Evolutionary conservation across 768 basidiomycete genomes (phyloP), one percentile per base, ranked within the genome.

Genomic region (Naganishia onofrii): DNA sequence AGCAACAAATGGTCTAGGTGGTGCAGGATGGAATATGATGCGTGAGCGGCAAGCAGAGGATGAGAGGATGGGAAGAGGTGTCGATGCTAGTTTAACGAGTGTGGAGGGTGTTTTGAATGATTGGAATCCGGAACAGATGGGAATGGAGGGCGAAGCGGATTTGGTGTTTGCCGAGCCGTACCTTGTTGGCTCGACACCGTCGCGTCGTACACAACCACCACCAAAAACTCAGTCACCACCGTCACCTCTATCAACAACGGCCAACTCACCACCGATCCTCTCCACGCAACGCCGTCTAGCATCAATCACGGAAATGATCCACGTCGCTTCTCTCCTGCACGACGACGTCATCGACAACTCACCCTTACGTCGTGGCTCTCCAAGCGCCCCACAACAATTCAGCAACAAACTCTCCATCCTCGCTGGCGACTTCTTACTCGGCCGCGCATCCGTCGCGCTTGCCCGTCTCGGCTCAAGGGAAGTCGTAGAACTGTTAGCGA

Each of bases 261-360:
- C n/a, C n/a, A 31, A 31, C 52, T 32, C 64, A 70, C 75, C 81
- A 0, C 73, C 81, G 5, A 84, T 91, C 54, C 86, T 99, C 7
- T 92, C 95, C 19, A 89, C 93, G 0, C 96, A 99, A 81, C 82
- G 89, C 34, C 89, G 94, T 34, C 87, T 99, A 38, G 95, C 94
- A 4, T 93, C 95, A 76, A 94, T 99, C 53, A 88, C 92, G 65
- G 96, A 99, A 80, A 96, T 98, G 93, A 91, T 99, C 57, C 93
- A 98, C 78, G 90, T 97, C 71, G 94, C 96, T 29, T 93, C 90
- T 3, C 85, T 93, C 12, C 84, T 99, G 21, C 95, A 98, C 79
- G 92, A 98, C 84, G 89, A 90, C 75, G 92, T 98, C 65, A 86
- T 90, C 70, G 90, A 92, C 83, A 81, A 82, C 71, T 87, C 90